Conservation (phyloP, 2,329 filamentous ascomycete species). For the Thermochaetoides dissita region DNA sequence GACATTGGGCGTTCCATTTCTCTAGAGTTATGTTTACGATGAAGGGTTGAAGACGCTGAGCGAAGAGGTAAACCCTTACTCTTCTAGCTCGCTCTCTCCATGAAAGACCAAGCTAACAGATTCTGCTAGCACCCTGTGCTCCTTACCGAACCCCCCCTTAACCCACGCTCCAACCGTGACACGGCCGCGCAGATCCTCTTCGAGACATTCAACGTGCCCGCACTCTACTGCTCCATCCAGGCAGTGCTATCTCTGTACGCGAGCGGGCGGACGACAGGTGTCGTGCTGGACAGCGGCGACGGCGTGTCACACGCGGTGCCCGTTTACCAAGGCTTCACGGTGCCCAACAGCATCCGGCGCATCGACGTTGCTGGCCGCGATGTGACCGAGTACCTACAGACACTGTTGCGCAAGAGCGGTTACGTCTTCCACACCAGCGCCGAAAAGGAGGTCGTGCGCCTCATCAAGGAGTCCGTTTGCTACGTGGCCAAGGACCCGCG, state of each 20-base stretch:
- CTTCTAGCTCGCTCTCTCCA: too few species aligned
- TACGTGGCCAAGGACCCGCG: conserved; percentile 85
- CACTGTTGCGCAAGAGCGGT: conserved; percentile 77
- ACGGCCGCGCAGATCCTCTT: conserved; percentile 95
- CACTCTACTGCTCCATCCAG: conserved; percentile 92
- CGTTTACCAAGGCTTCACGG: conserved; percentile 94
- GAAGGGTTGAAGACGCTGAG: conserved; percentile 93
- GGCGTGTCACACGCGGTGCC: conserved; percentile 95
- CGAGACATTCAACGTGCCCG: conserved; percentile 96
- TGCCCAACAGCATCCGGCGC: conserved; percentile 84
- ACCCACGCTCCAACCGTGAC: conserved; percentile 89
- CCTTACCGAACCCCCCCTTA: conserved; percentile 87
- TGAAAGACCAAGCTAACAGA: too few species aligned
- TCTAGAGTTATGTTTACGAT: conserved; percentile 61
- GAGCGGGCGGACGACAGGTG: conserved; percentile 86
- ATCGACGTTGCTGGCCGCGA: conserved; percentile 95
- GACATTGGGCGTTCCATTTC: too few species aligned
- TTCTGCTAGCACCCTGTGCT: conserved; percentile 69
- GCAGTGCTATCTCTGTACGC: conserved; percentile 92
- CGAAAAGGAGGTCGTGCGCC: conserved; percentile 95
- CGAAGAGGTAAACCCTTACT: conserved; percentile 57
- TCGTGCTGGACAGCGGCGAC: conserved; percentile 89
- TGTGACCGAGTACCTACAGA: conserved; percentile 90
- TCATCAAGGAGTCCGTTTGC: conserved; percentile 89
- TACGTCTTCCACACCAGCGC: conserved; percentile 95